These are phyloP conservation scores for Ophiocordyceps camponoti-leonardi DNA, from an alignment of 2,329 filamentous ascomycete species.

Conservation along the genomic window DNA sequence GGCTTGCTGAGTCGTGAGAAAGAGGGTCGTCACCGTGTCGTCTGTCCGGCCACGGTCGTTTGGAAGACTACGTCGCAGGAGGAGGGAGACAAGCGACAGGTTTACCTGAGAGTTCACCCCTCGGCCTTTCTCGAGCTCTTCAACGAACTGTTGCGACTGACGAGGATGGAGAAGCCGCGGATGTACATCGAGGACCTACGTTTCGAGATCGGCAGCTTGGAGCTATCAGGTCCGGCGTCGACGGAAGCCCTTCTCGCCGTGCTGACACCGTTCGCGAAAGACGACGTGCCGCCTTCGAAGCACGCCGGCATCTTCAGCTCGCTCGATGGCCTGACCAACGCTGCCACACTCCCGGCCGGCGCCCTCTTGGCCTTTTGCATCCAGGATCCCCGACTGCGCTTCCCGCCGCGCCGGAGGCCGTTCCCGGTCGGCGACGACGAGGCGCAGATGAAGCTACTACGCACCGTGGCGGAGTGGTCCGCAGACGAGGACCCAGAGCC, in stretches of 20 bases:
- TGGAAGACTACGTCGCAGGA: conserved; percentile 42
- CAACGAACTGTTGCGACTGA: conserved; percentile 38
- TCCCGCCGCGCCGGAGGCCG: conserved; percentile 48
- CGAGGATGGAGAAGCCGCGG: conserved; percentile 41
- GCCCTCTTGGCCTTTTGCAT: conserved; percentile 56
- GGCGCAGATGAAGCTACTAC: conserved; percentile 27
- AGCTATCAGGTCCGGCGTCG: conserved; percentile 49
- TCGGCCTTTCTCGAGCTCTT: conserved; percentile 59
- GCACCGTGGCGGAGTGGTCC: conserved; percentile 51
- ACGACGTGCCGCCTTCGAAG: conserved; percentile 10
- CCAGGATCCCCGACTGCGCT: conserved; percentile 63
- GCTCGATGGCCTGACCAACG: conserved; percentile 44
- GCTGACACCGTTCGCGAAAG: conserved; percentile 34
- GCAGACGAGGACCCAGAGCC: conserved; percentile 32
- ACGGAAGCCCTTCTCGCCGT: conserved; percentile 61
- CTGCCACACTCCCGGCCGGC: conserved; percentile 51
- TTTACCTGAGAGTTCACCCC: conserved; percentile 67
- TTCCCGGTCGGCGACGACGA: conserved; percentile 20
- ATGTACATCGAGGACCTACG: conserved; percentile 52
- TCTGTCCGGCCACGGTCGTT: conserved; percentile 57
- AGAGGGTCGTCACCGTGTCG: conserved; percentile 31
- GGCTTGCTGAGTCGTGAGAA: conserved; percentile 34
- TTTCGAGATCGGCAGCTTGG: conserved; percentile 46
- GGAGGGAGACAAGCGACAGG: conserved; percentile 16
- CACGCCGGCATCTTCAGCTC: conserved; percentile 32